Conservation (phyloP, 2,329 filamentous ascomycete genomes). For the Cladosporium velox region DNA sequence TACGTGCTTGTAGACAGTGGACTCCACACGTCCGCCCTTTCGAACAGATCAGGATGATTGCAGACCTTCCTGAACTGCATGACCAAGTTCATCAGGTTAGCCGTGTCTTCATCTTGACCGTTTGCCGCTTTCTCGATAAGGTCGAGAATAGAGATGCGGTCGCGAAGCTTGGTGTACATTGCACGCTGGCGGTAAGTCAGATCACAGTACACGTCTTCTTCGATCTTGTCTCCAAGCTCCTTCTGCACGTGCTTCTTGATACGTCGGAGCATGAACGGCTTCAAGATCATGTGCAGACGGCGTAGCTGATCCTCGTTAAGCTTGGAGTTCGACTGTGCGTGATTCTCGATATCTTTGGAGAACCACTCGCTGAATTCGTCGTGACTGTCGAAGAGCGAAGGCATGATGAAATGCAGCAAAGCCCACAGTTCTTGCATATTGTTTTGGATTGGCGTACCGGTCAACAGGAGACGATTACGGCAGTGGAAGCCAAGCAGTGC, state of each 20-base stretch:
- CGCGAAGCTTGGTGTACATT: constrained; percentile 87
- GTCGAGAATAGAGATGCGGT: constrained; percentile 98
- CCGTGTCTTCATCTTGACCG: constrained; percentile 91
- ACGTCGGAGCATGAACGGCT: constrained; percentile 98
- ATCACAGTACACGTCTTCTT: constrained; percentile 93
- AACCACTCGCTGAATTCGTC: constrained; percentile 95
- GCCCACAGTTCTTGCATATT: constrained; percentile 99
- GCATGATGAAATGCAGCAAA: constrained; percentile 98
- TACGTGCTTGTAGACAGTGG: constrained; percentile 83
- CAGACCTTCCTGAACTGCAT: constrained; percentile 99
- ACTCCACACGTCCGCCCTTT: constrained; percentile 87
- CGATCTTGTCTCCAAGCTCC: constrained; percentile 97
- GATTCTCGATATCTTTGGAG: constrained; percentile 94
- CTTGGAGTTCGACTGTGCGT: constrained; percentile 98
- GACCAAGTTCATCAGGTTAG: constrained; percentile 96
- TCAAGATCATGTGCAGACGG: constrained; percentile 96
- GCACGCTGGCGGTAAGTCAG: constrained; percentile 94
- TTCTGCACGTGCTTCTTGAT: constrained; percentile 99
- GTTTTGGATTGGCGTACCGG: constrained; percentile 97
- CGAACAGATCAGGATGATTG: constrained; percentile 96
- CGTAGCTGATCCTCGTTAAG: constrained; percentile 97
- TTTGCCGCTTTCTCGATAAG: constrained; percentile 95
- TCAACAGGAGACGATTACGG: constrained; percentile 88
- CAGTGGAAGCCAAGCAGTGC: constrained; percentile 90
- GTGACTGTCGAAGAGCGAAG: constrained; percentile 93